These are phyloP conservation scores for Helicocarpus griseus DNA, from an alignment of 2,329 filamentous ascomycete genomes.

Conservation along the genomic window DNA sequence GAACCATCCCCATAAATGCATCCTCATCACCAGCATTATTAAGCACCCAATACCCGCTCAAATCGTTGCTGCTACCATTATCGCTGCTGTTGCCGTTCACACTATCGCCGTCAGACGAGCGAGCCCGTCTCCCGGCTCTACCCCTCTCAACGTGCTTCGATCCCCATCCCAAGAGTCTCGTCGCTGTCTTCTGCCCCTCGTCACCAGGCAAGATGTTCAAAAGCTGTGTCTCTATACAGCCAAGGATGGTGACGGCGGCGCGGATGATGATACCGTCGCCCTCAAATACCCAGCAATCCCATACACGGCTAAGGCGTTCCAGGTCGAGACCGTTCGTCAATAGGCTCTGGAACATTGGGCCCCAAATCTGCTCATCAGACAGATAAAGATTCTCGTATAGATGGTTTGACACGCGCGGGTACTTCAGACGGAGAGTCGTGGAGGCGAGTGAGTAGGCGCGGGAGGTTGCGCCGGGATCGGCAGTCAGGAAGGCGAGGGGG, in stretches of 20 bases:
- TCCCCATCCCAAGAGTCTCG: constrained; percentile 23
- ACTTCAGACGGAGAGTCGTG: constrained; percentile 49
- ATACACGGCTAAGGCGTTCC: constrained; percentile 46
- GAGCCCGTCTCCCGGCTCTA: not conserved
- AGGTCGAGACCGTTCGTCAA: constrained; percentile 44
- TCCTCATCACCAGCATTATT: constrained; percentile 18
- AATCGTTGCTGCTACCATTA: not conserved
- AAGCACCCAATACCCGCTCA: constrained; percentile 18
- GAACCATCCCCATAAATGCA: constrained; percentile 21
- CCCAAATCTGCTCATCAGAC: constrained; percentile 38
- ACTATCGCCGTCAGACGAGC: not conserved
- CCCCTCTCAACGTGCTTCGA: constrained; percentile 9
- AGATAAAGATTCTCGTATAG: constrained; percentile 34
- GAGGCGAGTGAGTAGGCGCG: constrained; percentile 48
- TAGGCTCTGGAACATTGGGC: constrained; percentile 45
- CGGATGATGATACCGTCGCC: constrained; percentile 43
- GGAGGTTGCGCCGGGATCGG: constrained; percentile 46
- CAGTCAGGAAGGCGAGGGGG: constrained; percentile 51
- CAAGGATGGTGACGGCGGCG: constrained; percentile 35
- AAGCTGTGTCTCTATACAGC: constrained; percentile 34
- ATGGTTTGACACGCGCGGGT: constrained; percentile 45
- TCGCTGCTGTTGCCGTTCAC: not conserved
- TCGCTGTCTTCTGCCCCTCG: constrained; percentile 20
- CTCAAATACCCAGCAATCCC: constrained; percentile 55
- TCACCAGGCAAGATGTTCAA: constrained; percentile 31